Evolutionary conservation across 2,329 filamentous ascomycete genomes (phyloP).

Genomic region (Aspergillus sp.): DNA sequence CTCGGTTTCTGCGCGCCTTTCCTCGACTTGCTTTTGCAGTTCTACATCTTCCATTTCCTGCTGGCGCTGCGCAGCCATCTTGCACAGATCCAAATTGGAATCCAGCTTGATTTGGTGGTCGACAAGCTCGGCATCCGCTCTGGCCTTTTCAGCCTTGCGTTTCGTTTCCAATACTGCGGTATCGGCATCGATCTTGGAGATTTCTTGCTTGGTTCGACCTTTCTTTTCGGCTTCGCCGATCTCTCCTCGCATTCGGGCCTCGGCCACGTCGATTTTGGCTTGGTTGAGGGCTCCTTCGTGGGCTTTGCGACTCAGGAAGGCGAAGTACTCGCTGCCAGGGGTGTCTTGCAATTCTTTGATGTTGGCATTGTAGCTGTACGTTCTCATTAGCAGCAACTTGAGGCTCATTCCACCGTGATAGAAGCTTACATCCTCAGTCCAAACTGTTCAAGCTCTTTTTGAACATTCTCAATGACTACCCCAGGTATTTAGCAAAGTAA

Average conservation of each 20-base stretch:
- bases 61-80: conserved; percentile 63
- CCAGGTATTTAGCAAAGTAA: neutral
- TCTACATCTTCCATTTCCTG: conserved; percentile 73
- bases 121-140: conserved; percentile 66
- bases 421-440: conserved; percentile 58
- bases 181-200: conserved; percentile 79
- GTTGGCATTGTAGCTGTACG: conserved; percentile 57
- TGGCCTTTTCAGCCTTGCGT: conserved; percentile 70
- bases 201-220: conserved; percentile 74
- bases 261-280: conserved; percentile 55
- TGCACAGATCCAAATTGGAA: conserved; percentile 65
- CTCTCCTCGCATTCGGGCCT: conserved; percentile 54
- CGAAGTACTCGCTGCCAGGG: conserved; percentile 72
- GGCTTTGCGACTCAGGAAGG: conserved; percentile 70
- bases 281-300: conserved; percentile 81
- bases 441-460: conserved; percentile 71
- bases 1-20: conserved; percentile 69
- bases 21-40: conserved; percentile 67
- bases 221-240: conserved; percentile 62
- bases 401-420: neutral
- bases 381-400: neutral
- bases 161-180: conserved; percentile 79
- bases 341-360: conserved; percentile 83
- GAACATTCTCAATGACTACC: conserved; percentile 61
- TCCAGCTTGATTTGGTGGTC: conserved; percentile 65